These are phyloP conservation scores for Saussurea involucrata DNA, from an alignment of 129 eudicot species.

Conservation along the genomic window DNA sequence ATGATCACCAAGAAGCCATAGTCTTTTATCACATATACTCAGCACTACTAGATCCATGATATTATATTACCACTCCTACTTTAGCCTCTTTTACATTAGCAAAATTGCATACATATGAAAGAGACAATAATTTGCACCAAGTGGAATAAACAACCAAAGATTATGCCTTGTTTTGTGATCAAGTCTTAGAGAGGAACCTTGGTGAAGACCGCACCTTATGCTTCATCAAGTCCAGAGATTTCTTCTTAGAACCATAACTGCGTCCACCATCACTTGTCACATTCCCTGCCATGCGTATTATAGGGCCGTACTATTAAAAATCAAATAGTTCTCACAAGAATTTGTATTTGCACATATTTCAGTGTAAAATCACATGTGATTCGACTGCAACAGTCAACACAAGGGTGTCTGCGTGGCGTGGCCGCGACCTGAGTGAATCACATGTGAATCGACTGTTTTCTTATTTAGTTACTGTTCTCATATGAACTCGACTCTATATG, in stretches of 20 bases:
- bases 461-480: no score
- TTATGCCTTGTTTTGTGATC: constrained; percentile 24
- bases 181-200: constrained; percentile 33
- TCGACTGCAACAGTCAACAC: no score
- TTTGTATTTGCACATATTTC: background rate
- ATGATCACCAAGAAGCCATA: background rate
- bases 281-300: constrained; percentile 30
- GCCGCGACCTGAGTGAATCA: no score
- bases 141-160: constrained; percentile 6
- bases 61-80: background rate
- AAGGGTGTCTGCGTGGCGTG: no score
- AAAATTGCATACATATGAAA: constrained; percentile 14
- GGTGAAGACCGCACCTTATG: constrained; percentile 44
- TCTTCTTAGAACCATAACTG: constrained; percentile 26
- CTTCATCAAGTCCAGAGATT: constrained; percentile 21
- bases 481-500: no score
- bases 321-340: background rate
- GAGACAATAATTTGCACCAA: constrained; percentile 2
- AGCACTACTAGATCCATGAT: background rate
- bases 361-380: no score
- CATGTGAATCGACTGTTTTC: no score
- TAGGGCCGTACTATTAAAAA: background rate
- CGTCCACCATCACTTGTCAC: constrained; percentile 13
- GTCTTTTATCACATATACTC: constrained; percentile 5
- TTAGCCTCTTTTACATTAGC: constrained; percentile 20